These are phyloP conservation scores for Athelia sp. DNA, from an alignment of 1,284 basidiomycete genomes.

Conservation along the genomic window DNA sequence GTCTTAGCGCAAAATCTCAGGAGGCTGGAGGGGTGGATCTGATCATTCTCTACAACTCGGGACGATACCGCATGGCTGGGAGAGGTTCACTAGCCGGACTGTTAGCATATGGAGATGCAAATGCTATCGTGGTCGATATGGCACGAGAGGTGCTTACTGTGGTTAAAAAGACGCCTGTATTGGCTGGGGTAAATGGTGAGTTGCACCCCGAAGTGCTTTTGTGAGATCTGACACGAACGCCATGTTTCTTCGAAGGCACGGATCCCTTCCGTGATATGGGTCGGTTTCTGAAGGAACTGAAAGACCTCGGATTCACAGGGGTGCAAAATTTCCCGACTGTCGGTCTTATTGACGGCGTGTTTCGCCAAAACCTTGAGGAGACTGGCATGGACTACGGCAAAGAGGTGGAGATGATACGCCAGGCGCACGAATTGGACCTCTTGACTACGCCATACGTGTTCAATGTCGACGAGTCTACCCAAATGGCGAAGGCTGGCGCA, in stretches of 20 bases:
- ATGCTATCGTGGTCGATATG: conserved; percentile 25
- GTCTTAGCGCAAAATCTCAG: conserved; percentile 22
- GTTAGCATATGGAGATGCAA: conserved; percentile 27
- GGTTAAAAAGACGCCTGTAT: conserved; percentile 20
- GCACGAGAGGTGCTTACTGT: conserved; percentile 20
- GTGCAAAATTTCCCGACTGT: conserved; percentile 26
- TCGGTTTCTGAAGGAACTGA: conserved; percentile 17
- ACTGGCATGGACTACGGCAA: conserved; percentile 24
- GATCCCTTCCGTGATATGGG: conserved; percentile 25
- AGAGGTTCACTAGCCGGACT: conserved; percentile 19
- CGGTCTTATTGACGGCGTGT: conserved; percentile 23
- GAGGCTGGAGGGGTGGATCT: conserved; percentile 22
- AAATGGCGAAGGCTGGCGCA: conserved; percentile 20
- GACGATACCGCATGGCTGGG: conserved; percentile 23
- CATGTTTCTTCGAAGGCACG: conserved; percentile 4
- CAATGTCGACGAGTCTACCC: conserved; percentile 18
- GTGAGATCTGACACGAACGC: neutral
- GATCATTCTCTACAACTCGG: conserved; percentile 24
- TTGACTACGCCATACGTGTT: conserved; percentile 24
- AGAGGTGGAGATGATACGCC: conserved; percentile 26
- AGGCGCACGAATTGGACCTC: conserved; percentile 19
- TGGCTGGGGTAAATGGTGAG: conserved; percentile 20
- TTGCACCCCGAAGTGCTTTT: neutral
- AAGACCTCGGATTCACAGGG: conserved; percentile 21
- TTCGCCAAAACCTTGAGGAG: conserved; percentile 25